phyloP scores from a whole-genome alignment of 2,329 filamentous ascomycete genomes.

The Epichloe amarillans region DNA sequence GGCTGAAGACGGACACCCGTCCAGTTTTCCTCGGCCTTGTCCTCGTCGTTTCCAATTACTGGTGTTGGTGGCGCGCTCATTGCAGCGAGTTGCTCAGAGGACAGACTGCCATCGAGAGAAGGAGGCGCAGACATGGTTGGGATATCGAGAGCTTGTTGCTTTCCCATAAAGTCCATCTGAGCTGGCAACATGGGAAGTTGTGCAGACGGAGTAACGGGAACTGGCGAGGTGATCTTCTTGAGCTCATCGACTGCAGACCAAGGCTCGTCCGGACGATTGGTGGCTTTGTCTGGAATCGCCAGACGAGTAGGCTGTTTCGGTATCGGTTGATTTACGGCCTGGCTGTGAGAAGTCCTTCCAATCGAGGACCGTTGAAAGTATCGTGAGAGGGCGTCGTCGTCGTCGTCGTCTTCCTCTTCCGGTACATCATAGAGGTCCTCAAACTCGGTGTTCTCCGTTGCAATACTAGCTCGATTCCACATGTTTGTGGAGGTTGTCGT shows the following conservation, averaged over 20 bases:
- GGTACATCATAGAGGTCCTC: slow-evolving; percentile 82
- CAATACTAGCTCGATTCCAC: slow-evolving; percentile 50
- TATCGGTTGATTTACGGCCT: slow-evolving; percentile 24
- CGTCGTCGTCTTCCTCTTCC: slow-evolving; percentile 53
- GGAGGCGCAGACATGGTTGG: slow-evolving; percentile 70
- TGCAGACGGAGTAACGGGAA: slow-evolving; percentile 49
- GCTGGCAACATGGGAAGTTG: slow-evolving; percentile 65
- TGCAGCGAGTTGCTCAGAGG: slow-evolving; percentile 73
- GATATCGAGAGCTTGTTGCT: slow-evolving; percentile 48
- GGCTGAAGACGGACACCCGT: slow-evolving; percentile 62
- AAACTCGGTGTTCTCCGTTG: slow-evolving; percentile 59
- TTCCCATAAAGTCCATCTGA: slow-evolving; percentile 56
- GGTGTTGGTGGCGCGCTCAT: slow-evolving; percentile 80
- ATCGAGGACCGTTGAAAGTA: slow-evolving; percentile 15
- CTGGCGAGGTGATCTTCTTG: slow-evolving; percentile 41
- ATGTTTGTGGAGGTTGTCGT: slow-evolving; percentile 39
- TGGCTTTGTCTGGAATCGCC: slow-evolving; percentile 34
- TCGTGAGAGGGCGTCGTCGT: slow-evolving; percentile 10
- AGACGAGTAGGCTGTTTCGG: slow-evolving; percentile 28
- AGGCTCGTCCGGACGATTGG: slow-evolving; percentile 20
- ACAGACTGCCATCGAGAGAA: slow-evolving; percentile 78
- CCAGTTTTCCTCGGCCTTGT: slow-evolving; percentile 51
- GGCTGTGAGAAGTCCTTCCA: slow-evolving; percentile 23
- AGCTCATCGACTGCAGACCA: slow-evolving; percentile 31
- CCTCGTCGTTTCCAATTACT: slow-evolving; percentile 45